Percentiles rank a stretch among this genome's conserved stretches.
Evolutionary conservation across 306 rosid genomes (phyloP).

Genomic region (Quillaja saponaria): DNA sequence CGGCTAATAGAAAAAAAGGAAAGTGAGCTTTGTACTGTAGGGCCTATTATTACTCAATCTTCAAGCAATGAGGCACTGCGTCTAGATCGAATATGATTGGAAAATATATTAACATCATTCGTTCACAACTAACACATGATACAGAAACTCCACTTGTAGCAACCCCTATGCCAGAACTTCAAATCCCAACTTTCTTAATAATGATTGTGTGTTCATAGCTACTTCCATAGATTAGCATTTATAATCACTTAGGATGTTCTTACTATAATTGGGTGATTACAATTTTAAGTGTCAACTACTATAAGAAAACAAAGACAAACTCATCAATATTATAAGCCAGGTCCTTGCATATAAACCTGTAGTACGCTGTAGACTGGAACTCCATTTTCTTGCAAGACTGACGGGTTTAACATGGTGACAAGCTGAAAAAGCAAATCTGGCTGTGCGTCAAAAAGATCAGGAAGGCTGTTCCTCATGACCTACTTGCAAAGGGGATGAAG

Average conservation of each 20-base stretch:
- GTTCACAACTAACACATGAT: too few species aligned
- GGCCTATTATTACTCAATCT: conserved; percentile 17
- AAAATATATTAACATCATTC: too few species aligned
- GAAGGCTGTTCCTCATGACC: conserved; percentile 96
- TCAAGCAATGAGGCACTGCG: neutral
- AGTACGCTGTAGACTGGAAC: conserved; percentile 82
- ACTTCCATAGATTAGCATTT: conserved; percentile 10
- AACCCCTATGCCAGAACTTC: conserved; percentile 13
- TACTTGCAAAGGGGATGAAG: conserved; percentile 38
- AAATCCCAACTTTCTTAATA: conserved; percentile 4
- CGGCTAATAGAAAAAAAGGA: too few species aligned
- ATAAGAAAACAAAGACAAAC: neutral
- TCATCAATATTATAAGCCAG: conserved; percentile 8
- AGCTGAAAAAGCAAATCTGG: conserved; percentile 99
- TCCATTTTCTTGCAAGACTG: conserved; percentile 88
- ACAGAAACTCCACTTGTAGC: too few species aligned
- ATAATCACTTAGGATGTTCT: conserved; percentile 12
- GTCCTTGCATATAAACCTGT: conserved; percentile 57
- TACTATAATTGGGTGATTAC: conserved; percentile 10
- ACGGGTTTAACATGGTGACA: conserved; percentile 95
- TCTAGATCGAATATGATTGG: conserved; percentile 17
- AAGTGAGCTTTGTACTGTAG: too few species aligned
- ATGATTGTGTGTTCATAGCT: conserved; percentile 16
- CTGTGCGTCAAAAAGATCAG: conserved; percentile 96
- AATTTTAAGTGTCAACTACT: conserved; percentile 19